Evolutionary conservation across 139 green algal genomes (phyloP), one percentile per base, ranked within the genome.

Genomic region (Dunaliella primolecta): DNA sequence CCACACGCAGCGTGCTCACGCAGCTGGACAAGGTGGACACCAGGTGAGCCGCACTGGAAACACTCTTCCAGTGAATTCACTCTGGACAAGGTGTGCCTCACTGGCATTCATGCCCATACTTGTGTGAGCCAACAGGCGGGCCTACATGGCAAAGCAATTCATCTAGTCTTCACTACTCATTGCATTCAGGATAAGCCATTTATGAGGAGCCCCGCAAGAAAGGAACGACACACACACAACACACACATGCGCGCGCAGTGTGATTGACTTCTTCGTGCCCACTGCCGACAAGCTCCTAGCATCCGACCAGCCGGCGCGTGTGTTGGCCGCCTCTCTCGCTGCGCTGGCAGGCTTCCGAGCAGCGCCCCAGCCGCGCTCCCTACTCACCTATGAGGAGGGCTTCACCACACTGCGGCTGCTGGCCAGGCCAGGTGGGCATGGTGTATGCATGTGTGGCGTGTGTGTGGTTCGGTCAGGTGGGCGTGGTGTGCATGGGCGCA

Each of bases 281-380:
- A 92, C 96, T 29, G 96, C 96, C 1, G 85, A 93, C 83, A 80
- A 89, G 38, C 86, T 99, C 64, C 85, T 98, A 36, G 80, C 84
- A 0, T 89, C 87, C 2, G 86, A 87, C 21, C 89, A 96, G 82
- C 92, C 92, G 21, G 46, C 57, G 11, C 85, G 90, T 20, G 88
- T 94, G 72, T 87, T 98, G 70, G 93, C 95, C n/a, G 90, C 92
- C 3, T 95, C 96, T 7, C 93, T 99, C 35, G 97, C 96, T 0
- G 90, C 93, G 29, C 90, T 99, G 85, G 94, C 84, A 35, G 97
- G 97, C 78, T 96, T 98, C 88, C 92, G 88, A 75, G 86, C 94
- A 34, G 79, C 36, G 0, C 30, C 95, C 35, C 84, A 95, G 84
- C 86, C 90, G 24, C 92, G 89, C 83, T 92, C 85, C 76, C 85